Percentiles rank a stretch among this genome's conserved stretches.
phyloP scores from a whole-genome alignment of 2,329 filamentous ascomycete genomes.

The Pseudogymnoascus sp. region DNA sequence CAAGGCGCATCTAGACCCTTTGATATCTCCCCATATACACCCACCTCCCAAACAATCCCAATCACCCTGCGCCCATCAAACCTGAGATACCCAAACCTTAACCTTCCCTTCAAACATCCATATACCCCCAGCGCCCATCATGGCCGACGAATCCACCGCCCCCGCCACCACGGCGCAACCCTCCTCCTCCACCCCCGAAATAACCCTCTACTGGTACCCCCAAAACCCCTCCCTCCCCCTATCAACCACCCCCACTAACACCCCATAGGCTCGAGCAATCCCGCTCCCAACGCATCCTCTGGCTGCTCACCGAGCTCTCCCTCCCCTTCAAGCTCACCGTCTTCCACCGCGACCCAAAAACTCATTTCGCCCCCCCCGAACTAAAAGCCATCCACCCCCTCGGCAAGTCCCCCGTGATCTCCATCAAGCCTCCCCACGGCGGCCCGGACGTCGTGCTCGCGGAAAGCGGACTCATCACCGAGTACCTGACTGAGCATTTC shows the following conservation, averaged over 20 bases:
- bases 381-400: slow-evolving; percentile 73
- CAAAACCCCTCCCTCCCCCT: background rate
- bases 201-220: background rate
- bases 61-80: background rate
- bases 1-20: background rate
- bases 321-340: slow-evolving; percentile 71
- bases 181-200: background rate
- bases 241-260: background rate
- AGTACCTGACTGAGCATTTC: slow-evolving; percentile 69
- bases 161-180: background rate
- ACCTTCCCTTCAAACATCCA: background rate
- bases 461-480: slow-evolving; percentile 71
- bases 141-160: slow-evolving; percentile 2
- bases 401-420: slow-evolving; percentile 77
- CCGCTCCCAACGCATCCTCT: slow-evolving; percentile 58
- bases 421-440: slow-evolving; percentile 40
- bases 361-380: slow-evolving; percentile 63
- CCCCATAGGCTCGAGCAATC: slow-evolving; percentile 51
- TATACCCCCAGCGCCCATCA: background rate
- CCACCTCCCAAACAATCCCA: background rate
- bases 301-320: slow-evolving; percentile 62
- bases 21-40: background rate
- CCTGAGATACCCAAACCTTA: background rate
- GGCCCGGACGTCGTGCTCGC: slow-evolving; percentile 55
- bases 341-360: slow-evolving; percentile 57